These are phyloP conservation scores for Sistotremastrum niveocremeum DNA, from an alignment of 768 basidiomycete species.

Conservation along the genomic window DNA sequence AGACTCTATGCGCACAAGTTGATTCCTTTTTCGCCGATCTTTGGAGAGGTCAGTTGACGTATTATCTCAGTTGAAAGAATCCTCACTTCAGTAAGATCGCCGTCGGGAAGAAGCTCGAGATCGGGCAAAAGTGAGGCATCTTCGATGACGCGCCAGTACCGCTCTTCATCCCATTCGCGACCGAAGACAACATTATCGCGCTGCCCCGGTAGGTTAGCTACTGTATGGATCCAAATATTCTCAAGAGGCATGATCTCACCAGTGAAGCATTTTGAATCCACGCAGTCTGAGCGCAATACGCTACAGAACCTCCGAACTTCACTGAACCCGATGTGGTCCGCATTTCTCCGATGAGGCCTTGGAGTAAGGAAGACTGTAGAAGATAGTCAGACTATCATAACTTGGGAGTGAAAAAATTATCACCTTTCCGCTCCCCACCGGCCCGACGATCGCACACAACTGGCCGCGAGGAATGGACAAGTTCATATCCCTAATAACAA, in stretches of 20 bases:
- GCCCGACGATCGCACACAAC: constrained; percentile 51
- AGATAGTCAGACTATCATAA: neutral
- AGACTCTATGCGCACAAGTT: constrained; percentile 25
- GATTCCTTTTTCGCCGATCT: constrained; percentile 65
- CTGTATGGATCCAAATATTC: neutral
- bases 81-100: constrained; percentile 56
- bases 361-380: constrained; percentile 36
- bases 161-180: constrained; percentile 44
- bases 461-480: constrained; percentile 43
- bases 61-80: neutral
- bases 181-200: constrained; percentile 60
- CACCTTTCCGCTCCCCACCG: constrained; percentile 55
- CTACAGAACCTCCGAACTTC: constrained; percentile 47
- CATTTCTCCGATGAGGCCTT: constrained; percentile 65
- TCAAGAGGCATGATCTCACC: constrained; percentile 19
- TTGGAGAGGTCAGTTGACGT: neutral
- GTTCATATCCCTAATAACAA: constrained; percentile 35
- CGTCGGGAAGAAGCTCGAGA: constrained; percentile 50
- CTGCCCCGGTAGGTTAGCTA: constrained; percentile 14
- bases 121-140: constrained; percentile 49
- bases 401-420: neutral
- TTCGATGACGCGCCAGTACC: constrained; percentile 52
- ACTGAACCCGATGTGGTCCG: constrained; percentile 35
- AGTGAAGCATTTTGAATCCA: constrained; percentile 66
- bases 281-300: constrained; percentile 59